phyloP scores from a whole-genome alignment of 345 rosid genomes.

The Aquilaria yunnanensis region DNA sequence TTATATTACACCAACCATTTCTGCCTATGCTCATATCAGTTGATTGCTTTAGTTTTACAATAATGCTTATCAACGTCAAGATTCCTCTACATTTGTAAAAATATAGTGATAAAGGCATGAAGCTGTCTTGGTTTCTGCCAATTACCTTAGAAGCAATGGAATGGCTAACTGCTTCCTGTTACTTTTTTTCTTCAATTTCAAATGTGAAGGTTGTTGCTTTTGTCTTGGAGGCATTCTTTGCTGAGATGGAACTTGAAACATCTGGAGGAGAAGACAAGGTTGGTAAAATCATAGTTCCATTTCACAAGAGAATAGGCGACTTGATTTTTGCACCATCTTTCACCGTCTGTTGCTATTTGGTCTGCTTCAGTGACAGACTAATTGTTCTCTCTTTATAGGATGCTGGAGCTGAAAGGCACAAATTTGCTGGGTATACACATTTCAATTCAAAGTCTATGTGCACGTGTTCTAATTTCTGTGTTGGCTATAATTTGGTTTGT shows the following conservation, averaged over 20 bases:
- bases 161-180: too few relatives aligned
- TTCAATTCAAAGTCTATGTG: too few relatives aligned
- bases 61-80: too few relatives aligned
- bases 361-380: neutral
- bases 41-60: too few relatives aligned
- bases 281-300: constrained; percentile 15
- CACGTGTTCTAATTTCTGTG: too few relatives aligned
- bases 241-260: constrained; percentile 87
- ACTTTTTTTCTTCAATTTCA: neutral
- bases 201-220: constrained; percentile 76
- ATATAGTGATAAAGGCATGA: too few relatives aligned
- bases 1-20: too few relatives aligned
- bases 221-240: constrained; percentile 96
- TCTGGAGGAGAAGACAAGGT: constrained; percentile 58
- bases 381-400: constrained; percentile 32
- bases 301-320: constrained; percentile 1
- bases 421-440: constrained; percentile 56
- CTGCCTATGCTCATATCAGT: too few relatives aligned
- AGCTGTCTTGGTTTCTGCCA: too few relatives aligned
- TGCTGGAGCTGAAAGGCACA: constrained; percentile 31
- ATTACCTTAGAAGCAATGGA: too few relatives aligned
- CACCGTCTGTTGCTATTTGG: neutral
- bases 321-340: neutral
- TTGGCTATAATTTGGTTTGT: too few relatives aligned
- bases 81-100: too few relatives aligned